Evolutionary conservation across 768 basidiomycete genomes (phyloP).

Genomic region (Dentipellis sp.): DNA sequence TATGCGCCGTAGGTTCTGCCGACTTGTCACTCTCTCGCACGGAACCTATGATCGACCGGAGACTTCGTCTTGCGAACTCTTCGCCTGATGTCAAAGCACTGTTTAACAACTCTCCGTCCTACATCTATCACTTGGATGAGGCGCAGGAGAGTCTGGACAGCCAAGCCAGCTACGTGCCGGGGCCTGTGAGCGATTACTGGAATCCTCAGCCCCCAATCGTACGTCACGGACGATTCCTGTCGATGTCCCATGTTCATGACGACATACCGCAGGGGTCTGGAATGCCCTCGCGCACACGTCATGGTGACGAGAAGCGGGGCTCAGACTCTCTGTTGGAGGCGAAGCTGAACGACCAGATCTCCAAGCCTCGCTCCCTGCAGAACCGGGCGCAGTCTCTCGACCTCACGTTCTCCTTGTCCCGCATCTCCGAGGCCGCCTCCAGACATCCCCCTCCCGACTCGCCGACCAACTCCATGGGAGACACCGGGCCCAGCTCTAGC

Average conservation of each 20-base stretch:
- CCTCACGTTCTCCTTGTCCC: conserved; percentile 75
- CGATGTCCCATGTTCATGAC: conserved; percentile 14
- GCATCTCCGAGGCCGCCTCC: conserved; percentile 61
- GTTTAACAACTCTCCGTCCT: conserved; percentile 76
- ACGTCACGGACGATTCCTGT: conserved; percentile 22
- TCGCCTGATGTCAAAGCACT: conserved; percentile 94
- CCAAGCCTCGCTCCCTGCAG: conserved; percentile 72
- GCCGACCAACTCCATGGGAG: conserved; percentile 69
- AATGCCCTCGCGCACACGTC: conserved; percentile 56
- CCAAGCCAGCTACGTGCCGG: conserved; percentile 49
- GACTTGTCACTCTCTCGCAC: conserved; percentile 67
- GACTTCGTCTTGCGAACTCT: conserved; percentile 77
- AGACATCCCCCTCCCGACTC: conserved; percentile 66
- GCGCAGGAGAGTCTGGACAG: conserved; percentile 44
- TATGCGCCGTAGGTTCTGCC: conserved; percentile 51
- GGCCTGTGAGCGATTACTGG: conserved; percentile 57
- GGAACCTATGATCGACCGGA: conserved; percentile 61
- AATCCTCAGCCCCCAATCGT: conserved; percentile 71
- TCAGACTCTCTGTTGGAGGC: conserved; percentile 80
- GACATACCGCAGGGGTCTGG: conserved; percentile 42
- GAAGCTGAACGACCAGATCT: conserved; percentile 68
- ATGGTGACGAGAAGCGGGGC: conserved; percentile 71
- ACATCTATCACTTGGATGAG: conserved; percentile 73
- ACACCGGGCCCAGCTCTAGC: conserved; percentile 69
- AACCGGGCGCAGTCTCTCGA: conserved; percentile 89